Base-by-base conservation (phyloP, 148 eudicot species). In the Silene conica region DNA sequence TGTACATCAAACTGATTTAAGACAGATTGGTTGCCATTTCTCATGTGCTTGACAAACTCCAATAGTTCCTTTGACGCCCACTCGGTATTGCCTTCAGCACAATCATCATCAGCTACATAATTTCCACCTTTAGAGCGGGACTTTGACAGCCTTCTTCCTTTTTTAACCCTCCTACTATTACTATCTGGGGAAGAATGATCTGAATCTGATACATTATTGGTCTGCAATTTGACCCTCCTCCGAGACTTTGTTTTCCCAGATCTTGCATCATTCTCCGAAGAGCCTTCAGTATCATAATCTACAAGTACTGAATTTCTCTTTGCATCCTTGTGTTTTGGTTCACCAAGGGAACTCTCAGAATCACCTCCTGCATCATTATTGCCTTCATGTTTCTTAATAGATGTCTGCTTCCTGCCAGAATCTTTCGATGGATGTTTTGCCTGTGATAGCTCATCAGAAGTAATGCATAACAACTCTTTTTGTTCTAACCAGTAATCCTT, bases 41-140 rank as follows among this genome's bases (percentile, higher is more conserved):
- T 92, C 98, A 95, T 95, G 79, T 92, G 97, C 85, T 83, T 82
- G 79, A 95, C 96, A 83, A 95, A 92, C 73, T 95, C 97, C 76
- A 92, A 82, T 34, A 95, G 86, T 81, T 92, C 97, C 76, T 86
- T 84, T 60, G 98, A 82, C 62, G 96, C 98, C 97, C 97, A 95
- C 59, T 92, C 92, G 52, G 80, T 60, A 79, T 78, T 75, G 50
- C 79, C 84, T 68, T 83, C 78, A 13, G 72, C 64, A 38, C 43
- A 38, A 38, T 5, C 43, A 38, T 38, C 9, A 38, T 8, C 43
- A 38, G 43, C 43, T 6, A 38, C 8, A 38, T 38, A 38, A 38
- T 38, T 38, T 38, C 43, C 43, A 77, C 76, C 82, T 80, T 78
- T 85, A 23, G 79, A 28, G 63, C 54, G 81, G 41, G 91, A 74